Percentiles rank a stretch among this genome's conserved stretches.
Evolutionary conservation across 2,329 filamentous ascomycete genomes (phyloP).

Genomic region (Rachicladosporium sp.): DNA sequence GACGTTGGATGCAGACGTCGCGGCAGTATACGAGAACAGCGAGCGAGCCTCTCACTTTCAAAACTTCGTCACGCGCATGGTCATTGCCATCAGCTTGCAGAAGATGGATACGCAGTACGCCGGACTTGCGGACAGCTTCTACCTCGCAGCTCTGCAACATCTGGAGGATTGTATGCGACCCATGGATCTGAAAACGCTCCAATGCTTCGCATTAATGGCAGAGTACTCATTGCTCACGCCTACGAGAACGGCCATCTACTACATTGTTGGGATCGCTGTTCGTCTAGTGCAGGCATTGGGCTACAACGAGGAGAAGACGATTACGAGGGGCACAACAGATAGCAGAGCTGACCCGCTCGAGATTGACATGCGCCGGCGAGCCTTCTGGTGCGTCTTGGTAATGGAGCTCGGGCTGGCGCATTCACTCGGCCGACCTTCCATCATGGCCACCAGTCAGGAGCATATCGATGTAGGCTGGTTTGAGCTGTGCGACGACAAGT

Average conservation of each 20-base stretch:
- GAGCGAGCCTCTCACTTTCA: conserved; percentile 58
- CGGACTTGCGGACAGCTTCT: conserved; percentile 90
- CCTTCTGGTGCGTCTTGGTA: conserved; percentile 77
- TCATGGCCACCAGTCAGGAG: conserved; percentile 70
- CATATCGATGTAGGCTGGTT: conserved; percentile 80
- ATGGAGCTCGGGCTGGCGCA: conserved; percentile 86
- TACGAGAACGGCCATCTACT: conserved; percentile 84
- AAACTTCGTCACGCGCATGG: conserved; percentile 80
- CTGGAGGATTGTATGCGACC: conserved; percentile 71
- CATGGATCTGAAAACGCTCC: conserved; percentile 83
- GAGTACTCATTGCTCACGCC: conserved; percentile 90
- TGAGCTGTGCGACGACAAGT: conserved; percentile 65
- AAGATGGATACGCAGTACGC: conserved; percentile 82
- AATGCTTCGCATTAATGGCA: conserved; percentile 76
- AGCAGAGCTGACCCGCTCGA: conserved; percentile 56
- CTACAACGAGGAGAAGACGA: conserved; percentile 78
- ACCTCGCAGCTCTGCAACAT: conserved; percentile 73
- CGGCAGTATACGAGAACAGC: conserved; percentile 67
- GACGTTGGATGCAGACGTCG: conserved; percentile 60
- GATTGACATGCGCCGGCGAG: conserved; percentile 75
- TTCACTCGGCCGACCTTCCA: conserved; percentile 74
- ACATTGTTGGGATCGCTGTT: conserved; percentile 77
- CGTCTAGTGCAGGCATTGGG: conserved; percentile 83
- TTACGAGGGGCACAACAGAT: conserved; percentile 50
- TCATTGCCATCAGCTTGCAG: conserved; percentile 88